Evolutionary conservation across 139 green algal species (phyloP), one percentile per base, ranked within the genome.

Genomic region (Coelastrella sp.): DNA sequence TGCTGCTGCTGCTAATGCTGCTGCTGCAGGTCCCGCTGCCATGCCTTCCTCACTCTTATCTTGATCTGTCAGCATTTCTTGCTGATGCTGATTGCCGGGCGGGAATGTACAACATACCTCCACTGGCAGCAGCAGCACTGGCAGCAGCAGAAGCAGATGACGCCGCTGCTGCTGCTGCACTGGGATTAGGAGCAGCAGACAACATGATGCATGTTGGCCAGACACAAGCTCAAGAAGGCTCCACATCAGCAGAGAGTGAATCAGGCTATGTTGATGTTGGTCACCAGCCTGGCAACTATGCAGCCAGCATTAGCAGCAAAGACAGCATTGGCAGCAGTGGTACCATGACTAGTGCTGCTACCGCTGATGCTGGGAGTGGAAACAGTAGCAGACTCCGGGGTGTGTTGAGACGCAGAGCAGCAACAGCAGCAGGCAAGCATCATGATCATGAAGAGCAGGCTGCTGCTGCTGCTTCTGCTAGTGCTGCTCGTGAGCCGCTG

Each of bases 1-100:
- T 78, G 68, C 38, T 78, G 41, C 35, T 34, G 21, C 4, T 84
- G 13, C 60, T 48, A 43, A 5, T 63, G 59, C 78, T 73, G 41
- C 27, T 50, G 37, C 27, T 74, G 60, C 38, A 86, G 80, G 71
- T 87, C n/a, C 71, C 71, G 0, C 82, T 87, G 71, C 71, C 69
- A 9, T 53, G 38, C 9, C 59, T 87, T 40, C 69, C 82, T 7
- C 53, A 30, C 30, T n/a, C 69, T 6, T 81, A 17, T 30, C 69
- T 87, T 21, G 57, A 82, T 15, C 35, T 82, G n/a, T 81, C 71
- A 15, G 82, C 82, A 2, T 87, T 82, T 21, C 15, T 87, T 19
- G 82, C 82, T 8, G 82, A 87, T n/a, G 57, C 57, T 41, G 82
- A 86, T 48, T 67, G 71, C 48, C 41, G 80, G 17, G 80, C 80